phyloP scores from a whole-genome alignment of 2,329 filamentous ascomycete species.

The Trichoderma lentiforme region DNA sequence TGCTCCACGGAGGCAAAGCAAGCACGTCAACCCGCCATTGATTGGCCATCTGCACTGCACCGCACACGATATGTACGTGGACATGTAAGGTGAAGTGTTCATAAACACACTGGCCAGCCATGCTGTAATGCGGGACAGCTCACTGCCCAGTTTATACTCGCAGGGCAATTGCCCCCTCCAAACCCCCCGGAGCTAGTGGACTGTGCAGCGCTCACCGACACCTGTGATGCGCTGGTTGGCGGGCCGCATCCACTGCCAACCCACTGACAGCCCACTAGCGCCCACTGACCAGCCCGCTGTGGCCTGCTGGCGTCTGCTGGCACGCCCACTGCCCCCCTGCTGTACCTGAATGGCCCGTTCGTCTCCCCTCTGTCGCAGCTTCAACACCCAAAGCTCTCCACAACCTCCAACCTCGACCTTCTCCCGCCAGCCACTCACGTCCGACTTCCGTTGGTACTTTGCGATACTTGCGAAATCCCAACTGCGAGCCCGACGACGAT shows the following conservation, averaged over 20 bases:
- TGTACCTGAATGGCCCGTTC: background rate
- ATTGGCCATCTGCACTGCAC: background rate
- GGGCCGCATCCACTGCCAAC: slow-evolving; percentile 7
- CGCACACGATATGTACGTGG: background rate
- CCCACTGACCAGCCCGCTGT: slow-evolving; percentile 3
- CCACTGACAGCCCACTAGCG: background rate
- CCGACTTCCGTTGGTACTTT: background rate
- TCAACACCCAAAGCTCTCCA: background rate
- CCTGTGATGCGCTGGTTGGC: slow-evolving; percentile 18
- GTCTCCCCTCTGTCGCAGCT: background rate
- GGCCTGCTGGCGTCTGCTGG: background rate
- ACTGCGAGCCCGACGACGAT: slow-evolving; percentile 15
- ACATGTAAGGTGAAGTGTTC: slow-evolving; percentile 15
- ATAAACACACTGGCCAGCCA: slow-evolving; percentile 18
- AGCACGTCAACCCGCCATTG: background rate
- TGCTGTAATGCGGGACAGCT: slow-evolving; percentile 13
- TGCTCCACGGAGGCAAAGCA: background rate
- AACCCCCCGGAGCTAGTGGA: slow-evolving; percentile 10
- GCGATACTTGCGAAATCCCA: background rate
- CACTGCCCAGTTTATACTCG: background rate
- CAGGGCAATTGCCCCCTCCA: background rate
- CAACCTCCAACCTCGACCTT: slow-evolving; percentile 11
- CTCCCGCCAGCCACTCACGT: slow-evolving; percentile 12
- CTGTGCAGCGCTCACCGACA: slow-evolving; percentile 19
- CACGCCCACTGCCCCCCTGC: background rate